These are phyloP conservation scores for Elsinoe necatrix DNA, from an alignment of 2,329 filamentous ascomycete genomes.

Conservation along the genomic window DNA sequence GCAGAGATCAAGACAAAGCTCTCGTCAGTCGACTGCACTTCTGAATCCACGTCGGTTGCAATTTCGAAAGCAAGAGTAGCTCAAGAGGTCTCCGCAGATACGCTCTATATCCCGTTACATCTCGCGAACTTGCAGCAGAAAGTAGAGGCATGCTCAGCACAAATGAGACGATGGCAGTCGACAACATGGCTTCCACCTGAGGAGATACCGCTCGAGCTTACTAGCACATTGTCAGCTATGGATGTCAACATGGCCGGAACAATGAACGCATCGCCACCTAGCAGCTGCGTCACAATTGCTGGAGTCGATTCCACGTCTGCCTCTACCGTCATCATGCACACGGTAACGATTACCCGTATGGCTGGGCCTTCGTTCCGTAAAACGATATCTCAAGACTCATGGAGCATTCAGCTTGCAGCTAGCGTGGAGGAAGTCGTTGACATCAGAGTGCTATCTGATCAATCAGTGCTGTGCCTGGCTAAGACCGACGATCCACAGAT, in stretches of 20 bases:
- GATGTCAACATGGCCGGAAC: neutral
- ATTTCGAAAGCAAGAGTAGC: neutral
- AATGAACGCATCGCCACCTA: neutral
- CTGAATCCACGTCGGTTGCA: neutral
- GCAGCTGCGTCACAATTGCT: neutral
- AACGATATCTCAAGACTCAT: neutral
- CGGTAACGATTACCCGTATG: neutral
- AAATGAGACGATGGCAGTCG: constrained; percentile 13
- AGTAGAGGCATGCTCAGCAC: neutral
- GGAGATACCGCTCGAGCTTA: neutral
- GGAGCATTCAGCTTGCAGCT: neutral
- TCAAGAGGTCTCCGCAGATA: neutral
- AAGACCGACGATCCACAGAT: neutral
- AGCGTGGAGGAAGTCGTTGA: neutral
- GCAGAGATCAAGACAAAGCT: neutral
- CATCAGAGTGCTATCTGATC: neutral
- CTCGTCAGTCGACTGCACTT: neutral
- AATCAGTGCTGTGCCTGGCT: neutral
- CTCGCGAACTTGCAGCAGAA: neutral
- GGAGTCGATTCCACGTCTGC: neutral
- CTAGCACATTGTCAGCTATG: neutral
- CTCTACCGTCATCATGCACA: neutral
- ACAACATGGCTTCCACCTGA: constrained; percentile 8
- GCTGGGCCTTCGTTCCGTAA: neutral
- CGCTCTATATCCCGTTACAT: constrained; percentile 1